Percentiles rank a stretch among this genome's conserved stretches.
These are phyloP conservation scores for Aspergillus cavernicola DNA, from an alignment of 495 filamentous ascomycete genomes.

Conservation along the genomic window DNA sequence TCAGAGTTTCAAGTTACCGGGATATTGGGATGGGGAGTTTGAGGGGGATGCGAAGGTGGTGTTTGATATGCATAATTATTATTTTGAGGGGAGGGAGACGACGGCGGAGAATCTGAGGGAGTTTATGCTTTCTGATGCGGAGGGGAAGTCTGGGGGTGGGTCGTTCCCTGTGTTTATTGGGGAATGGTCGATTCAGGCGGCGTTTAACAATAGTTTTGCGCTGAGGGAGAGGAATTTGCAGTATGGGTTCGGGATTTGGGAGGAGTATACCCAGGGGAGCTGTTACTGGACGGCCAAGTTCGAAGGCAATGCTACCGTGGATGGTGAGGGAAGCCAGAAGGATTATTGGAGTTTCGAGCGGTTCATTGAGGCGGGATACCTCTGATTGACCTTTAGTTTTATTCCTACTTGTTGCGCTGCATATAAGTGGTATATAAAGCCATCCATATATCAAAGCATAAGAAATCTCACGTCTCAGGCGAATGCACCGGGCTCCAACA, in stretches of 20 bases:
- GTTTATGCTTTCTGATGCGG: slow-evolving; percentile 21
- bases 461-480: background rate
- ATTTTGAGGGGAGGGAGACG: slow-evolving; percentile 22
- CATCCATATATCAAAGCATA: slow-evolving; percentile 2
- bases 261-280: slow-evolving; percentile 21
- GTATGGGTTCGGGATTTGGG: slow-evolving; percentile 20
- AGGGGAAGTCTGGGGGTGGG: slow-evolving; percentile 18
- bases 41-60: slow-evolving; percentile 21
- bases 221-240: slow-evolving; percentile 25
- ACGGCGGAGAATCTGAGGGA: slow-evolving; percentile 23
- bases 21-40: slow-evolving; percentile 25
- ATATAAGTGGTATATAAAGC: slow-evolving; percentile 7
- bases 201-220: slow-evolving; percentile 19
- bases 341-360: slow-evolving; percentile 28
- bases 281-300: slow-evolving; percentile 29
- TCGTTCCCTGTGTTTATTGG: slow-evolving; percentile 32
- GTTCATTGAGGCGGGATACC: slow-evolving; percentile 19
- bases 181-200: slow-evolving; percentile 29
- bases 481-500: slow-evolving; percentile 11
- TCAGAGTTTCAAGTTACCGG: slow-evolving; percentile 23
- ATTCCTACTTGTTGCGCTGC: background rate
- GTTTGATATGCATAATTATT: slow-evolving; percentile 32
- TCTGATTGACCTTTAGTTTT: background rate
- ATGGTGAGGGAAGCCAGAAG: slow-evolving; percentile 18
- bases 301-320: slow-evolving; percentile 18